Conservation (phyloP, 2,329 filamentous ascomycete genomes). For the Diaporthe citri region DNA sequence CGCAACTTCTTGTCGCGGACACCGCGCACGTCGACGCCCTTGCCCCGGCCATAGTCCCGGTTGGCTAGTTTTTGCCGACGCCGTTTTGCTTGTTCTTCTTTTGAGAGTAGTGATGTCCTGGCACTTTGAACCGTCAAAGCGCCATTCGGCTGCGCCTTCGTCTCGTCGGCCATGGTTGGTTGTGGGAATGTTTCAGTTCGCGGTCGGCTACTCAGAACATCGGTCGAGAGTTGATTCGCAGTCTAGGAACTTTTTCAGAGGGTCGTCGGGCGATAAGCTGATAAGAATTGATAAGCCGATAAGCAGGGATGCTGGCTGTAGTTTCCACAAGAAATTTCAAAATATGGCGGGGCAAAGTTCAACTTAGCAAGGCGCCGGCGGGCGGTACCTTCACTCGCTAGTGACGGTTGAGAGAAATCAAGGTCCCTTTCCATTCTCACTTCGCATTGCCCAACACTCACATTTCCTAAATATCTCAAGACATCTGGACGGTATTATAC, state of each 20-base stretch:
- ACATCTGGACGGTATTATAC: conserved; percentile 42
- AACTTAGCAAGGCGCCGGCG: background rate
- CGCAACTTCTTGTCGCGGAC: conserved; percentile 93
- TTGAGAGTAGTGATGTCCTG: conserved; percentile 65
- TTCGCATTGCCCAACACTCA: background rate
- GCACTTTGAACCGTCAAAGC: conserved; percentile 63
- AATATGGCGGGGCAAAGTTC: conserved; percentile 32
- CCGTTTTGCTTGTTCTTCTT: conserved; percentile 63
- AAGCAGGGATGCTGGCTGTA: conserved; percentile 12
- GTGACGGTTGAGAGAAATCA: background rate
- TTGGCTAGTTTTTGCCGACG: conserved; percentile 73
- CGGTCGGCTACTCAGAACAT: background rate
- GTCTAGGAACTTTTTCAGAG: conserved; percentile 36
- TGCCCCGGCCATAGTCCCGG: conserved; percentile 86
- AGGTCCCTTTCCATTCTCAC: conserved; percentile 1
- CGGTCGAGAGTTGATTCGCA: background rate
- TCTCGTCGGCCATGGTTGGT: conserved; percentile 50
- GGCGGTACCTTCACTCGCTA: background rate
- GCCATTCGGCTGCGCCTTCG: conserved; percentile 61
- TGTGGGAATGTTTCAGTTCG: background rate
- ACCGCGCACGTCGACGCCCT: conserved; percentile 76
- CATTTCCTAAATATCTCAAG: background rate
- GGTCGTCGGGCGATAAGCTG: background rate
- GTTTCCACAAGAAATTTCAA: conserved; percentile 35
- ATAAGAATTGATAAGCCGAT: conserved; percentile 6